A percentile compares a stretch with the other conserved stretches of the same genome.
These are phyloP conservation scores for Fomitiporia mediterranea DNA, from an alignment of 1,284 basidiomycete genomes.

Conservation along the genomic window DNA sequence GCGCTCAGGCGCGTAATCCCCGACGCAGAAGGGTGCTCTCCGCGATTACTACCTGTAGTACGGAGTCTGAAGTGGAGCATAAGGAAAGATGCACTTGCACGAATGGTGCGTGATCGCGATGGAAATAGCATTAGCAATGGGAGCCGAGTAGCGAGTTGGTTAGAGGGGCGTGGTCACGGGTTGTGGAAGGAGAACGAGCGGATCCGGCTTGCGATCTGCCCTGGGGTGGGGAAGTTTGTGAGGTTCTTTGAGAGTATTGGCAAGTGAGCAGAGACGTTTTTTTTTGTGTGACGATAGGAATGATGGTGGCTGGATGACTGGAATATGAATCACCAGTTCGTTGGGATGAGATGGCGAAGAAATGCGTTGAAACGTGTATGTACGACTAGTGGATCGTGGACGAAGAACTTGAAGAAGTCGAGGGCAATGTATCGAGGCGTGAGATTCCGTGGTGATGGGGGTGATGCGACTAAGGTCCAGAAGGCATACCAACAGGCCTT, in stretches of 20 bases:
- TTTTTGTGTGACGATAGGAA: neutral
- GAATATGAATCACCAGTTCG: neutral
- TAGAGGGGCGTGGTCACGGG: constrained; percentile 44
- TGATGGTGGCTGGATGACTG: neutral
- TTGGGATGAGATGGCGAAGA: neutral
- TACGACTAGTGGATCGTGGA: neutral
- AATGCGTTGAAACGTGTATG: neutral
- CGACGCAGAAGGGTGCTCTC: constrained; percentile 48
- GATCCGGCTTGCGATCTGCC: constrained; percentile 61
- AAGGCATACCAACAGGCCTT: no score
- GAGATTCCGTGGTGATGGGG: no score
- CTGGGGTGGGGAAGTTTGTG: constrained; percentile 52
- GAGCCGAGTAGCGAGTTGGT: constrained; percentile 42
- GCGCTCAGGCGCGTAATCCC: constrained; percentile 44
- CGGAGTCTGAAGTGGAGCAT: constrained; percentile 55
- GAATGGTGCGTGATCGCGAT: constrained; percentile 27
- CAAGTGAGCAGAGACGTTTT: neutral
- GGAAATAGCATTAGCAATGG: constrained; percentile 20
- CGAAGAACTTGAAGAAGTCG: neutral
- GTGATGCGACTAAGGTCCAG: neutral
- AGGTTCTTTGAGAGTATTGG: constrained; percentile 48
- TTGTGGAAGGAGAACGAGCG: constrained; percentile 50
- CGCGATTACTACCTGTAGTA: constrained; percentile 51
- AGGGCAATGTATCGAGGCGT: neutral
- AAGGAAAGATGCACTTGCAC: constrained; percentile 51